phyloP scores from a whole-genome alignment of 345 rosid genomes.

The Populus tremula region DNA sequence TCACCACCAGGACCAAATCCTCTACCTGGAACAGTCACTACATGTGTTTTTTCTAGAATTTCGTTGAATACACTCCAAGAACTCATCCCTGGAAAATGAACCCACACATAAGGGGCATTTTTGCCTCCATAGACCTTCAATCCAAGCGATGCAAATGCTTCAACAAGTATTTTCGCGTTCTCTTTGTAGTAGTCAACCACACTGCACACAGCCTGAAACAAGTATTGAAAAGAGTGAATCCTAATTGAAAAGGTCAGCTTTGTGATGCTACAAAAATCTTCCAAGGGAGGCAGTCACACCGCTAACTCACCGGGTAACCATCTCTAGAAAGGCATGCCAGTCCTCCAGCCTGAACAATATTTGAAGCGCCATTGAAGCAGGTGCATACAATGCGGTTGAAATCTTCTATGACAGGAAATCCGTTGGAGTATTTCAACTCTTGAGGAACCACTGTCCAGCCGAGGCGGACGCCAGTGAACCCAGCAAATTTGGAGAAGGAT shows the following conservation, averaged over 20 bases:
- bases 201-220: background rate
- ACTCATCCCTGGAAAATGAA: conserved; percentile 55
- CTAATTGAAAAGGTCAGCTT: no score
- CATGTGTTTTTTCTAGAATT: conserved; percentile 64
- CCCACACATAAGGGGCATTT: conserved; percentile 84
- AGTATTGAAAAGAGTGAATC: no score
- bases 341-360: conserved; percentile 75
- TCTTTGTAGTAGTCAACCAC: conserved; percentile 45
- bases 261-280: no score
- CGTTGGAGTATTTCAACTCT: conserved; percentile 63
- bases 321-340: conserved; percentile 62
- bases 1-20: conserved; percentile 86
- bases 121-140: conserved; percentile 61
- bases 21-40: conserved; percentile 69
- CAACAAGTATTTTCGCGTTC: conserved; percentile 54
- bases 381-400: conserved; percentile 73
- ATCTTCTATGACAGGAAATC: conserved; percentile 64
- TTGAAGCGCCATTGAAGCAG: conserved; percentile 84
- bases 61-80: conserved; percentile 71
- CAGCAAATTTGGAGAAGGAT: conserved; percentile 84
- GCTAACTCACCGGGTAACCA: conserved; percentile 67
- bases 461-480: conserved; percentile 86
- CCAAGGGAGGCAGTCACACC: background rate
- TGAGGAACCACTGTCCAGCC: conserved; percentile 88
- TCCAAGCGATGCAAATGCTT: conserved; percentile 48